A percentile compares a stretch with the other conserved stretches of the same genome.
These are phyloP conservation scores for Pythium utonaiense DNA, from an alignment of 352 stramenopile species.

Conservation along the genomic window DNA sequence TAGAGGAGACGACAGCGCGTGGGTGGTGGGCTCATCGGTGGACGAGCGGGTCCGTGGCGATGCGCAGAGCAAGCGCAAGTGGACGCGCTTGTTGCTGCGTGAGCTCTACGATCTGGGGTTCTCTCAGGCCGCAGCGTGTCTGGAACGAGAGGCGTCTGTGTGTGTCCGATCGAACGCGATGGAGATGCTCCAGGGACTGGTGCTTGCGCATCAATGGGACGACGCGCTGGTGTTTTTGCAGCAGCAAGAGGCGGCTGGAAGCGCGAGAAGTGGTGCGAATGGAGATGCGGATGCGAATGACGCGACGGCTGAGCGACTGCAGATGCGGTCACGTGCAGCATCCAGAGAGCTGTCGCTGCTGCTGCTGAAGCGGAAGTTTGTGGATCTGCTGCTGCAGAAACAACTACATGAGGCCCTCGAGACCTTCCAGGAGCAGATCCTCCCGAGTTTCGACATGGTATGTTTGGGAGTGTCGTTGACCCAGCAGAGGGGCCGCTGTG, in stretches of 20 bases:
- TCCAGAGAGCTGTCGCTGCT: conserved; percentile 40
- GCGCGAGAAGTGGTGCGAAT: neutral
- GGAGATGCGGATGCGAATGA: neutral
- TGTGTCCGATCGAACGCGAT: conserved; percentile 53
- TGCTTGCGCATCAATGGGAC: conserved; percentile 49
- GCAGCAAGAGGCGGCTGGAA: neutral
- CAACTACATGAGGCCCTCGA: conserved; percentile 38
- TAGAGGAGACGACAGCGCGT: neutral
- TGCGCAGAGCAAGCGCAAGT: conserved; percentile 39
- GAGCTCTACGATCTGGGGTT: conserved; percentile 77
- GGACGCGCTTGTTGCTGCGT: conserved; percentile 64
- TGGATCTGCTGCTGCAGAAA: conserved; percentile 40
- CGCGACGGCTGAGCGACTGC: neutral
- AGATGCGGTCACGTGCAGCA: conserved; percentile 47
- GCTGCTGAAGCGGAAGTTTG: conserved; percentile 66
- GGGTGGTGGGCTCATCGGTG: neutral
- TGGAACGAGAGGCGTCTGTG: conserved; percentile 60
- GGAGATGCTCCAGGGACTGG: conserved; percentile 40
- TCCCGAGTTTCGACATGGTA: conserved; percentile 39
- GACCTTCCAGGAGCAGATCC: conserved; percentile 71
- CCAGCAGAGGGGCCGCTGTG: too few species aligned
- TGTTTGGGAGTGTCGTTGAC: too few species aligned
- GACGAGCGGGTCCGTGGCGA: conserved; percentile 15
- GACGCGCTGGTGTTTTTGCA: conserved; percentile 41
- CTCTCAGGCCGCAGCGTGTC: conserved; percentile 28